Evolutionary conservation across 331 rosid genomes (phyloP), one percentile per base, ranked within the genome.

Genomic region (Quercus phellos): DNA sequence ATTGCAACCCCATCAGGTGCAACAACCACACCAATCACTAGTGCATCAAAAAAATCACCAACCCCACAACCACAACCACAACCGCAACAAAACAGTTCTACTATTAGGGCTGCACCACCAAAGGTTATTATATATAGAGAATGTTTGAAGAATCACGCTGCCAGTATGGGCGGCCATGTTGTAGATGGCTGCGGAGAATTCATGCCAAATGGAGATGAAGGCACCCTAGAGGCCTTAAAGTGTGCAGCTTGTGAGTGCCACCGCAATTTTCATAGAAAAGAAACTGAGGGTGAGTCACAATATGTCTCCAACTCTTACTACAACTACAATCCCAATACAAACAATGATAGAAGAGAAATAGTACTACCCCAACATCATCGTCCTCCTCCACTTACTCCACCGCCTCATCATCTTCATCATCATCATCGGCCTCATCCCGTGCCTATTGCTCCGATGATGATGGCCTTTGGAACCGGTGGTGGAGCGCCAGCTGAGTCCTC

Each of bases 161-260:
- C 97, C n/a, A 87, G 84, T 82, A 87, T 73, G 60, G 99, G 99
- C 34, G 88, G 96, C 71, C 90, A 89, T 76, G 90, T 90, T 42
- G 87, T 93, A 9, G 99, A 95, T 61, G 99, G 99, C 0, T 95
- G 99, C 71, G 96, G 98, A 18, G 99, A 95, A 79, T 95, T 95
- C 89, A 95, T 93, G 99, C 93, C 98, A 17, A 77, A 88, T 11
- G 96, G 96, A 54, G 94, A 83, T 58, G 88, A 89, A 46, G 91
- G 90, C 74, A 76, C 89, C 2, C 79, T 81, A 2, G 94, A 88
- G 80, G 87, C 90, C 13, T 68, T 93, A 26, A 87, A 78, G 64
- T 95, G 99, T 21, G 97, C 99, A 0, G 99, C 97, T 8, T 93
- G 99, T 76, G 97, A 93, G 0, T 95, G 99, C 81, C 99, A 95